Evolutionary conservation across 495 filamentous ascomycete species (phyloP).

Genomic region (Aspergillus nidulans): DNA sequence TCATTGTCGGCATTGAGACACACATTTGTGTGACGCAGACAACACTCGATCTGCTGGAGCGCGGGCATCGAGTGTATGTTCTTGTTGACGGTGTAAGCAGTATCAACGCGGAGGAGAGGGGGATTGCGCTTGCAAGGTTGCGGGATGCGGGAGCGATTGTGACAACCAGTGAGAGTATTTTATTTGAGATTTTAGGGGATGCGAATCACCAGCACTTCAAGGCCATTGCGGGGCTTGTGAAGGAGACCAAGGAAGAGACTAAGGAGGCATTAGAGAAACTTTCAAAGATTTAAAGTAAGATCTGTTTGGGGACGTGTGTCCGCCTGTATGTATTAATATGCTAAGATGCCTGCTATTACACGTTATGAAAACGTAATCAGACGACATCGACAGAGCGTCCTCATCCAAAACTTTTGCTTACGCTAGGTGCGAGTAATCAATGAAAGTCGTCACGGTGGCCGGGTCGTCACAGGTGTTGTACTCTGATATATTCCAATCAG

Average conservation of each 20-base stretch:
- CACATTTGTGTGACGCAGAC: slow-evolving; percentile 97
- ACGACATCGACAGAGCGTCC: neutral
- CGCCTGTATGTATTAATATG: slow-evolving; percentile 14
- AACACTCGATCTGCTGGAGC: slow-evolving; percentile 68
- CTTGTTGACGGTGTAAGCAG: slow-evolving; percentile 89
- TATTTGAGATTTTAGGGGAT: slow-evolving; percentile 94
- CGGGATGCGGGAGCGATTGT: slow-evolving; percentile 71
- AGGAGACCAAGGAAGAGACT: slow-evolving; percentile 66
- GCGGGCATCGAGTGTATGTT: slow-evolving; percentile 79
- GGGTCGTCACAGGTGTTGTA: neutral
- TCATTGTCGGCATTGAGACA: slow-evolving; percentile 76
- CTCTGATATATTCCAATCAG: slow-evolving; percentile 30
- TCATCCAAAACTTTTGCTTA: slow-evolving; percentile 8
- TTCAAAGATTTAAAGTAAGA: slow-evolving; percentile 55
- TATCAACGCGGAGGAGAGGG: slow-evolving; percentile 76
- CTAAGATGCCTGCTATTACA: slow-evolving; percentile 12
- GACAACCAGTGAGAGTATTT: slow-evolving; percentile 83
- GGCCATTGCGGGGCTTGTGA: slow-evolving; percentile 68
- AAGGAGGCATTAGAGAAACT: slow-evolving; percentile 60
- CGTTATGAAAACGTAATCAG: neutral
- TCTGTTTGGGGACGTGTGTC: neutral
- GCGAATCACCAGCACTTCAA: slow-evolving; percentile 67
- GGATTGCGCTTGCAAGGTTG: slow-evolving; percentile 71
- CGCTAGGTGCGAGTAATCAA: neutral
- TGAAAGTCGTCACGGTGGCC: neutral